Percentiles rank a stretch among this genome's conserved stretches.
These are phyloP conservation scores for Diplogelasinospora grovesii DNA, from an alignment of 495 filamentous ascomycete genomes.

Conservation along the genomic window DNA sequence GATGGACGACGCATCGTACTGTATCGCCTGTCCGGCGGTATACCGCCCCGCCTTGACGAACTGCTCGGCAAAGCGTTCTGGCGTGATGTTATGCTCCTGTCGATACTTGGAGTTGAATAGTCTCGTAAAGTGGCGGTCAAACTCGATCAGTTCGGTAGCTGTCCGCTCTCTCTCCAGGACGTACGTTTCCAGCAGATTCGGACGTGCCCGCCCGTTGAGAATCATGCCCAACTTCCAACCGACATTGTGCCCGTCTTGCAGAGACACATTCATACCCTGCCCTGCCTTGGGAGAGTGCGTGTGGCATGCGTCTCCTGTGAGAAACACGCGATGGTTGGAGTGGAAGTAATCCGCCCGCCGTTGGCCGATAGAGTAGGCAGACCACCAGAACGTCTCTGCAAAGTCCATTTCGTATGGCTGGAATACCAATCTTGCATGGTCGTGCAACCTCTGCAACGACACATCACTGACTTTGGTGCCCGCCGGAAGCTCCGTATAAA, in stretches of 20 bases:
- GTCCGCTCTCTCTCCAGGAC: constrained; percentile 60
- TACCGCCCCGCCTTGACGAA: constrained; percentile 57
- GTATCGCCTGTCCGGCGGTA: constrained; percentile 56
- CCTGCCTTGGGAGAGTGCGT: constrained; percentile 69
- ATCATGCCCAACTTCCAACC: constrained; percentile 74
- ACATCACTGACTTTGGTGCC: constrained; percentile 30
- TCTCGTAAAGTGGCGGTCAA: constrained; percentile 60
- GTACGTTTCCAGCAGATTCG: constrained; percentile 58
- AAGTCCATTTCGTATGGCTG: constrained; percentile 40
- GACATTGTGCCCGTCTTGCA: constrained; percentile 55
- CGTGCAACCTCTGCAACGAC: constrained; percentile 53
- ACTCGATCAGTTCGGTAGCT: constrained; percentile 66
- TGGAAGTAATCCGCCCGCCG: constrained; percentile 51
- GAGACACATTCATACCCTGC: constrained; percentile 65
- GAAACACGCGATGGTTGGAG: constrained; percentile 51
- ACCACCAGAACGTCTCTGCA: constrained; percentile 52
- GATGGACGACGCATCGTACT: constrained; percentile 48
- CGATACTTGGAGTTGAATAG: constrained; percentile 46
- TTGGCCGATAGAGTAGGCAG: constrained; percentile 58
- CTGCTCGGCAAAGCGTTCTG: constrained; percentile 46
- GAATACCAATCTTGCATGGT: constrained; percentile 53
- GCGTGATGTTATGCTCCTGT: constrained; percentile 26
- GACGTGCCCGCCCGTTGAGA: constrained; percentile 48
- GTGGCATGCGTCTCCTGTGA: constrained; percentile 66
- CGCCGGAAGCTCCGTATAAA: constrained; percentile 54